Percentiles rank a stretch among this genome's conserved stretches.
Conservation (phyloP, 176 grass and related monocot genomes). For the Elymus sibiricus region DNA sequence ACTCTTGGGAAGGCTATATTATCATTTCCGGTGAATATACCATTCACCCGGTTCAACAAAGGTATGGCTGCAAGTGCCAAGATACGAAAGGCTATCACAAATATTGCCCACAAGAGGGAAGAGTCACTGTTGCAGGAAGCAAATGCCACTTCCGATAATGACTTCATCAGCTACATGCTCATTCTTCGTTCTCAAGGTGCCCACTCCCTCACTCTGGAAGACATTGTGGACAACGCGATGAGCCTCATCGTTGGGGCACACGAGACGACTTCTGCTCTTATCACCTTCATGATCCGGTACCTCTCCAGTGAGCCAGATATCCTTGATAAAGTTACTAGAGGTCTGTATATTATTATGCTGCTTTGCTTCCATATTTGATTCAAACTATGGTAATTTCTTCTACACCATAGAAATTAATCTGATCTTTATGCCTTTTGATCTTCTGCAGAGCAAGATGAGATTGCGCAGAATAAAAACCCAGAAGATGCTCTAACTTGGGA, state of each 20-base stretch:
- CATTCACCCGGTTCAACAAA: conserved; percentile 39
- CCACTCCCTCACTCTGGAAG: conserved; percentile 24
- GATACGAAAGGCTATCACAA: conserved; percentile 11
- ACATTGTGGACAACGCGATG: conserved; percentile 45
- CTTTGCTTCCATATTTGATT: not conserved
- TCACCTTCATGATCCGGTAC: conserved; percentile 53
- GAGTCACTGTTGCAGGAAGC: not conserved
- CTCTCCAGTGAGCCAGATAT: conserved; percentile 22
- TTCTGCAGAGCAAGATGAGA: conserved; percentile 25
- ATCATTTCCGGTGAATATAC: conserved; percentile 37
- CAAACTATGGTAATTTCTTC: not conserved
- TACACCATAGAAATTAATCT: not conserved
- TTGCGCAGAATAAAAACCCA: not conserved
- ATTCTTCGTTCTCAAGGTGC: not conserved
- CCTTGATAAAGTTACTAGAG: not conserved
- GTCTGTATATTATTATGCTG: not conserved
- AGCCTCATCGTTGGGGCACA: conserved; percentile 26
- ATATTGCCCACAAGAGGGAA: not conserved
- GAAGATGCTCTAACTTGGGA: conserved; percentile 21
- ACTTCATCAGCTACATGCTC: conserved; percentile 44
- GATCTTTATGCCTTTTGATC: not conserved
- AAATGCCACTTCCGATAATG: not conserved
- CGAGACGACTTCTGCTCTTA: conserved; percentile 31
- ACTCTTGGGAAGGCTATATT: conserved; percentile 11
- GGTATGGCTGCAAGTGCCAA: conserved; percentile 26